Evolutionary conservation across 2,329 filamentous ascomycete genomes (phyloP).

Genomic region (Aureobasidium subglaciale): DNA sequence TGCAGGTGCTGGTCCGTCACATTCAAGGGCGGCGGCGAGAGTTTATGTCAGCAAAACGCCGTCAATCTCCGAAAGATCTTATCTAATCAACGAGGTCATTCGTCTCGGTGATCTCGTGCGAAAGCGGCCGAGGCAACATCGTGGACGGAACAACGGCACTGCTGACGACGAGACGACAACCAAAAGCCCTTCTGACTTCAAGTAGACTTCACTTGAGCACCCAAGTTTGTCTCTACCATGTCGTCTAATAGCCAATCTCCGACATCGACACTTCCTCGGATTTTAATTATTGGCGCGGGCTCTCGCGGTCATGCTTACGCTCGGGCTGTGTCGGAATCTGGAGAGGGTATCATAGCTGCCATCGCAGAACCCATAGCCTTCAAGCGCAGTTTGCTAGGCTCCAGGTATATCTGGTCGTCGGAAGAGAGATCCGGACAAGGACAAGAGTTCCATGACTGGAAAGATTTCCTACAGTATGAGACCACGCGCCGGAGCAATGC

Average conservation of each 20-base stretch:
- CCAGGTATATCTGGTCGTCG: slow-evolving; percentile 64
- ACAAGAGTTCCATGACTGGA: slow-evolving; percentile 68
- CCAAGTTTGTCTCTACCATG: neutral
- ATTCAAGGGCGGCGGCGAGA: neutral
- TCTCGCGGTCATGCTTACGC: slow-evolving; percentile 72
- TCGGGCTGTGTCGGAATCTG: slow-evolving; percentile 56
- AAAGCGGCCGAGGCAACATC: neutral
- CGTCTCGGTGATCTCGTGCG: neutral
- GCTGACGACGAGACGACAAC: neutral
- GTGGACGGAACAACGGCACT: neutral
- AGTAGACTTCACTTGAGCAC: too few relatives aligned
- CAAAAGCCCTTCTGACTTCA: neutral
- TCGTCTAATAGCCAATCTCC: neutral
- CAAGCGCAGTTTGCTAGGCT: slow-evolving; percentile 66
- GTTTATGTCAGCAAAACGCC: slow-evolving; percentile 14
- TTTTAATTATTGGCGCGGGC: slow-evolving; percentile 77
- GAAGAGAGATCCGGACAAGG: slow-evolving; percentile 44
- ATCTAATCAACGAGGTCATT: neutral
- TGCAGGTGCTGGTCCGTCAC: neutral
- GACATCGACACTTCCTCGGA: slow-evolving; percentile 35
- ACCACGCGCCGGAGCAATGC: slow-evolving; percentile 49
- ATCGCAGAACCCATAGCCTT: slow-evolving; percentile 75
- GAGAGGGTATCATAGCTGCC: slow-evolving; percentile 62
- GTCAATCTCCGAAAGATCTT: slow-evolving; percentile 1
- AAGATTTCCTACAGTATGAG: slow-evolving; percentile 70